Evolutionary conservation across 2,329 filamentous ascomycete genomes (phyloP), one percentile per base, ranked within the genome.

Genomic region (Scortechinia acanthostroma): DNA sequence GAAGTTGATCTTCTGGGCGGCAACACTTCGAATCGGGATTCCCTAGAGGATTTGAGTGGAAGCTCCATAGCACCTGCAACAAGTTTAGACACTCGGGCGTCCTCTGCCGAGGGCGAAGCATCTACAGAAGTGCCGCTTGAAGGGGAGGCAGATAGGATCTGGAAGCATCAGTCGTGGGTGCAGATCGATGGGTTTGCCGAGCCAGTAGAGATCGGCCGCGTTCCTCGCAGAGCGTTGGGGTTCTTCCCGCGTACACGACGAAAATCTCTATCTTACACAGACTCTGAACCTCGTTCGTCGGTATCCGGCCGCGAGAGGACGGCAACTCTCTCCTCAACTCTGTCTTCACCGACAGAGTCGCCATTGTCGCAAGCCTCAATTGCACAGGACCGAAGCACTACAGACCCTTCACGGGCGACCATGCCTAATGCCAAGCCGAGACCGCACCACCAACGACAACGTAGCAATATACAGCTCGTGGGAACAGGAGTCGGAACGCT

Each of bases 191-290:
- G 17, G 6, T 40, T 40, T 19, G 6, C 35, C 6, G 10, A 10
- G 6, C 35, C 35, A 6, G 35, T 40, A 19, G 10, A 40, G 17
- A 40, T 40, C 20, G 35, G 35, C 6, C 35, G 35, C 17, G 35
- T 40, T 19, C 35, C 35, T 13, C 35, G 35, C 14, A 40, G 35
- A 19, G 35, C 35, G 6, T 40, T 40, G 35, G 35, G 35, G 6
- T 40, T 40, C 35, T 40, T 40, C 17, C 35, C 35, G 17, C 35
- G 35, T 13, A 40, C 35, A 40, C 35, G 35, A 13, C 10, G 35
- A 17, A 40, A 40, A 40, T 40, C 35, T 19, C 6, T 40, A 6
- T 40, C 35, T 13, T 40, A 13, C 35, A 15, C 35, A 15, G 35
- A 40, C 17, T 6, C 35, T 10, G 10, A 19, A 40, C 20, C 35